These are phyloP conservation scores for Candida pseudofarinosa DNA, from an alignment of 805 yeast genomes.

Conservation along the genomic window DNA sequence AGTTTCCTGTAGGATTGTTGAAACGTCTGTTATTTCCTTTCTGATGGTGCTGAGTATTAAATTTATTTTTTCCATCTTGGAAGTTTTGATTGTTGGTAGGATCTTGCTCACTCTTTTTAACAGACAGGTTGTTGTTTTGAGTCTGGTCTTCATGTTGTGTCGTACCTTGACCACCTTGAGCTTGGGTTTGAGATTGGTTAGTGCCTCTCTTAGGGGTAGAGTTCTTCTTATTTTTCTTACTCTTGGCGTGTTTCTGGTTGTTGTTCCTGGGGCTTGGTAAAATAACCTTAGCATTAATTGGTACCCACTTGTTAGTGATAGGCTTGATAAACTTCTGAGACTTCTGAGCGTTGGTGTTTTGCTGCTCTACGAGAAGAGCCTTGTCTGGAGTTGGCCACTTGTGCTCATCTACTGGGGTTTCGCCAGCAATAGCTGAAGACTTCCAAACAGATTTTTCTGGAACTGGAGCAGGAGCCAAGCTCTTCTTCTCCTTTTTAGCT, in stretches of 20 bases:
- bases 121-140: conserved; percentile 2
- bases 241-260: conserved; percentile 17
- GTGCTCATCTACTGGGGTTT: conserved; percentile 32
- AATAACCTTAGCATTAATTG: conserved; percentile 39
- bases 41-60: conserved; percentile 7
- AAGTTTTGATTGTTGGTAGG: conserved; percentile 8
- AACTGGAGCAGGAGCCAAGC: conserved; percentile 44
- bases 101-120: conserved; percentile 3
- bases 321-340: conserved; percentile 39
- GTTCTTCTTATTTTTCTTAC: conserved; percentile 26
- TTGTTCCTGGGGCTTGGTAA: conserved; percentile 33
- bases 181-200: conserved; percentile 4
- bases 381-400: conserved; percentile 45
- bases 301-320: conserved; percentile 42
- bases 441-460: conserved; percentile 44
- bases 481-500: conserved; percentile 23
- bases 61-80: conserved; percentile 8
- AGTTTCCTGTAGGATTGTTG: conserved; percentile 17
- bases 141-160: conserved; percentile 2
- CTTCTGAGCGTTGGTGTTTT: conserved; percentile 9
- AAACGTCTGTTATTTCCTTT: conserved; percentile 27
- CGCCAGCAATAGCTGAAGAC: conserved; percentile 10
- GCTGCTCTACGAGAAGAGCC: conserved; percentile 14
- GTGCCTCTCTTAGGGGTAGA: conserved; percentile 8
- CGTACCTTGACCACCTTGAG: conserved; percentile 5